Evolutionary conservation across 441 rosid genomes (phyloP).

Genomic region (Euphorbia schlechtendalii): DNA sequence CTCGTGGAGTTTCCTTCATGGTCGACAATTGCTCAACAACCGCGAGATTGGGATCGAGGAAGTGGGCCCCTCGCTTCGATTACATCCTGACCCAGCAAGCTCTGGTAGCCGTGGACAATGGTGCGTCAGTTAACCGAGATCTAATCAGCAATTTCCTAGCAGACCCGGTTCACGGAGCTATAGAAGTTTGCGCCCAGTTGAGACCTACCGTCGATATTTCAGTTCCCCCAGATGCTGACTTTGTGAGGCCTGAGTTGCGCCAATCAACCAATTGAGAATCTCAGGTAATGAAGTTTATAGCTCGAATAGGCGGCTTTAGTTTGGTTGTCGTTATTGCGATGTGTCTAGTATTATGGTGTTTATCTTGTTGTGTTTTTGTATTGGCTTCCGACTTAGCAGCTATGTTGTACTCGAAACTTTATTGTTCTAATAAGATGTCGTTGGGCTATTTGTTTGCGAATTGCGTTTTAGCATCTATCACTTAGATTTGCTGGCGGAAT

Average conservation of each 20-base stretch:
- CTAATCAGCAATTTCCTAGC: conserved; percentile 83
- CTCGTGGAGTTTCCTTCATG: conserved; percentile 95
- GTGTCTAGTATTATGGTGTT: not conserved
- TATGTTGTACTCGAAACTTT: not conserved
- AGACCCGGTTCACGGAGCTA: conserved; percentile 87
- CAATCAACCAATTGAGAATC: conserved; percentile 43
- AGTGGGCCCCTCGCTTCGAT: conserved; percentile 92
- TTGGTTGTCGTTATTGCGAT: not conserved
- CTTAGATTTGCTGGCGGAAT: too few relatives aligned
- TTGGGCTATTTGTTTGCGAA: too few relatives aligned
- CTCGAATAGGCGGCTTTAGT: not conserved
- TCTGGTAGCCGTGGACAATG: conserved; percentile 60
- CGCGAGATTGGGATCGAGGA: conserved; percentile 87
- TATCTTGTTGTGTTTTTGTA: not conserved
- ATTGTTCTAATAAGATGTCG: not conserved
- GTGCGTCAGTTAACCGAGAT: conserved; percentile 57
- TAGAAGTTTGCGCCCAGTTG: conserved; percentile 69
- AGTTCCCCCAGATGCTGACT: conserved; percentile 76
- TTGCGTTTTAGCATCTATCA: too few relatives aligned
- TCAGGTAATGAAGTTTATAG: not conserved
- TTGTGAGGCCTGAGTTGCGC: conserved; percentile 84
- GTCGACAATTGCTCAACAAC: conserved; percentile 97
- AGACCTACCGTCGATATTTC: conserved; percentile 86
- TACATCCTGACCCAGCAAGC: conserved; percentile 82
- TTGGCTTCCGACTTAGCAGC: not conserved